Evolutionary conservation across 495 filamentous ascomycete genomes (phyloP).

Genomic region (Penicillium cinerascens): DNA sequence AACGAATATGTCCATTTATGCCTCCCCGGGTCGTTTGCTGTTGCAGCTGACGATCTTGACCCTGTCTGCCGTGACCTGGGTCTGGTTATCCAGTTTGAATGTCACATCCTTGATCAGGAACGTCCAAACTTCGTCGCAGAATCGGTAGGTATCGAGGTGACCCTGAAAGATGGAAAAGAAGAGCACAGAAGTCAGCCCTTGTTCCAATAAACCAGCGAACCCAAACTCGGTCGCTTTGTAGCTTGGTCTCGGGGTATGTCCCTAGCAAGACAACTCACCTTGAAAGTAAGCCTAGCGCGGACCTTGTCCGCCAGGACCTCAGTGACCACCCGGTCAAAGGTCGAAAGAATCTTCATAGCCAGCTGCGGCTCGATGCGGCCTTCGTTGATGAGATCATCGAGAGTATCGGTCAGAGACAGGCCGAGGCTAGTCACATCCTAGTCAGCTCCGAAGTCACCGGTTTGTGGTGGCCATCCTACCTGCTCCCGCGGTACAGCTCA

Average conservation of each 20-base stretch:
- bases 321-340: conserved; percentile 87
- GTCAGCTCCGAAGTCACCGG: conserved; percentile 7
- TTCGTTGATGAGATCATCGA: conserved; percentile 91
- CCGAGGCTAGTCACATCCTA: conserved; percentile 64
- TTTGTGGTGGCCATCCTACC: conserved; percentile 49
- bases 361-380: conserved; percentile 95
- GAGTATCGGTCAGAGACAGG: conserved; percentile 85
- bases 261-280: conserved; percentile 47
- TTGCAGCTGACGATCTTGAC: conserved; percentile 98
- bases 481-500: conserved; percentile 96
- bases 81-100: conserved; percentile 89
- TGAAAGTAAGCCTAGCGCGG: conserved; percentile 87
- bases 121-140: conserved; percentile 99
- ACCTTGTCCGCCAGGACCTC: conserved; percentile 88
- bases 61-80: conserved; percentile 64
- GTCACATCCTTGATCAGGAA: conserved; percentile 98
- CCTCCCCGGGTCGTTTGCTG: conserved; percentile 76
- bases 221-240: background rate
- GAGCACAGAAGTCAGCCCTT: conserved; percentile 11
- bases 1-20: conserved; percentile 24
- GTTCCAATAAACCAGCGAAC: background rate
- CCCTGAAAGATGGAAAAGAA: conserved; percentile 53
- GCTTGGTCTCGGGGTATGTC: background rate
- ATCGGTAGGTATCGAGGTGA: conserved; percentile 97
- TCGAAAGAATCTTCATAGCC: conserved; percentile 92